Base-by-base conservation (phyloP, 176 grass and related monocot species). In the Raddia distichophylla region DNA sequence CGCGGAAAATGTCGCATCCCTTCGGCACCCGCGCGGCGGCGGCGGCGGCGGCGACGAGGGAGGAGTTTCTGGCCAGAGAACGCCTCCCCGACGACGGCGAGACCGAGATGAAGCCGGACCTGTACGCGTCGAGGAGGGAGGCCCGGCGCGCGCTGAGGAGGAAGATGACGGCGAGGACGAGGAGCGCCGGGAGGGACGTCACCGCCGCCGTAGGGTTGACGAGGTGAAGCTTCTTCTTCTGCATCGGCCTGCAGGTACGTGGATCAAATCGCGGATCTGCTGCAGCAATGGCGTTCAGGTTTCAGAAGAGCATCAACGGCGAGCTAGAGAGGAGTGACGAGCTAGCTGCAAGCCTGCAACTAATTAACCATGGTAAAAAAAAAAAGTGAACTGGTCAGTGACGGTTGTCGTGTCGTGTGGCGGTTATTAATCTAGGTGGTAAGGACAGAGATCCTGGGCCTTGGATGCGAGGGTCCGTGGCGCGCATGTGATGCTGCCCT, bases 1-100 rank as follows among this genome's bases (percentile, higher is more conserved):
- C 87, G 0, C 34, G 57, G 75, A 87, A 91, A 27, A 91, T 80
- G 84, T 84, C 74, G 78, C 89, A 91, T 2, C 53, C 70, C n/a
- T 10, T 16, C 7, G 86, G 81, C 51, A 79, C 80, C 49, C 80
- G 56, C 0, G 7, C 72, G 0, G 22, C 51, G 6, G 35, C 14
- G 37, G 37, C 37, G 37, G 0, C 27, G 27, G 27, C 27, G 37
- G 0, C 27, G 27, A 1, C 27, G 10, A 60, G 8, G 7, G 17
- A 10, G 27, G 49, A 35, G 48, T 53, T 72, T 1, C 4, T 17
- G 45, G 1, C 48, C 20, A 5, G 15, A n/a, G 37, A 22, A 1
- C 13, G 48, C 49, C 14, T 0, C 17, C 14, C 0, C 17, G 69
- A 17, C 34, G 19, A 6, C 4, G 57, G 47, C 1, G 66, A 69